These are phyloP conservation scores for Heterotrichella gracilis DNA, from an alignment of 352 stramenopile genomes.

Conservation along the genomic window DNA sequence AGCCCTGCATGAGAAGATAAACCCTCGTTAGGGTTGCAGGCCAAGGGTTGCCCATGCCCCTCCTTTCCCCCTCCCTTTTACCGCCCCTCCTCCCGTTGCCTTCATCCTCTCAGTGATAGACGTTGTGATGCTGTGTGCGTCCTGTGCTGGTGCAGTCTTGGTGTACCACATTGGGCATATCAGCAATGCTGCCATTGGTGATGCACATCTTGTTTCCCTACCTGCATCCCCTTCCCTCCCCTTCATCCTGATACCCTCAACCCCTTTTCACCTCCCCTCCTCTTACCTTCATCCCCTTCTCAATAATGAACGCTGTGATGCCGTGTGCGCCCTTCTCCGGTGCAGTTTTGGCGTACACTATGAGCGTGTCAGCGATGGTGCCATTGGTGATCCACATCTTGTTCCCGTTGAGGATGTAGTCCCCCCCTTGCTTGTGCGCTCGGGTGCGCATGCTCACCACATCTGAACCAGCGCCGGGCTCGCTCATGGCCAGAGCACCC, in stretches of 20 bases:
- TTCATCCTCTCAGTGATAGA: too few relatives aligned
- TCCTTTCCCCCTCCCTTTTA: conserved; percentile 27
- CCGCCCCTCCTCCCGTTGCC: too few relatives aligned
- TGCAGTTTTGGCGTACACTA: conserved; percentile 82
- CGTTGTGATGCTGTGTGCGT: neutral
- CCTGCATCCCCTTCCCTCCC: too few relatives aligned
- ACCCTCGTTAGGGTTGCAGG: conserved; percentile 88
- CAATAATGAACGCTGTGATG: neutral
- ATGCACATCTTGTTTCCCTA: too few relatives aligned
- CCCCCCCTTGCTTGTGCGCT: conserved; percentile 41
- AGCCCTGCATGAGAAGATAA: conserved; percentile 72
- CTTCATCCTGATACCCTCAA: too few relatives aligned
- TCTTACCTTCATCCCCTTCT: too few relatives aligned
- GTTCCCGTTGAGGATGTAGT: conserved; percentile 52
- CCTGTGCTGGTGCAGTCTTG: neutral
- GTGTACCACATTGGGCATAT: neutral
- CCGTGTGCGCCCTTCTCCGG: conserved; percentile 15
- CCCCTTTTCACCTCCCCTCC: too few relatives aligned
- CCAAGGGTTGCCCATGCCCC: conserved; percentile 35
- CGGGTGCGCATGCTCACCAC: conserved; percentile 78
- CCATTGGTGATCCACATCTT: conserved; percentile 99
- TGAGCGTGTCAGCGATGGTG: conserved; percentile 56
- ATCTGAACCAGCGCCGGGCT: conserved; percentile 68
- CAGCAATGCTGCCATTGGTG: neutral
- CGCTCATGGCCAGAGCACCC: conserved; percentile 92